Base-by-base conservation (phyloP, 805 yeast species). In the Pichia eremophila region DNA sequence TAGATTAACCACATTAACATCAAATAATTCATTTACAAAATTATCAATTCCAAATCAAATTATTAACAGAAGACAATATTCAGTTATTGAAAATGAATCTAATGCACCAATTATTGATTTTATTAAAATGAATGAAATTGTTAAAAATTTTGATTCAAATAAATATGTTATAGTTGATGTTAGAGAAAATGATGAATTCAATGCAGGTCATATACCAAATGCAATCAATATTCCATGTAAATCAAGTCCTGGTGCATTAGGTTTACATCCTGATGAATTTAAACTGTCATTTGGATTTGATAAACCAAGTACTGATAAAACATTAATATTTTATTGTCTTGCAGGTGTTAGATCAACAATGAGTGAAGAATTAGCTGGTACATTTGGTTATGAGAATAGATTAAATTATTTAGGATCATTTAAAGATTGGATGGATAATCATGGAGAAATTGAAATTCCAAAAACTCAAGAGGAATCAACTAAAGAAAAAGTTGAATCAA, bases 301-400 rank as follows among this genome's bases (percentile, higher is more conserved):
- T 14, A 91, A 91, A 69, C 99, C 99, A 3, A 56, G 68, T 8
- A 65, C 70, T 43, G 81, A 79, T 44, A 78, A 84, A 60, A 85
- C 86, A 55, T 71, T 91, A 61, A 77, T 91, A 39, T 90, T 91
- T 67, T 90, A 90, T 69, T 91, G 99, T 67, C 78, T 85, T 43
- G 96, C 85, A 9, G 99, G 99, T 48, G 85, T 89, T 42, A 81
- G 99, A 71, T 83, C 95, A 25, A 75, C 87, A 41, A 87, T 88
- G 52, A 90, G 96, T 40, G 96, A 88, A 62, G 95, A 87, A 61
- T 73, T 91, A 60, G 98, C 98, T 14, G 77, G 80, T 51, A 85
- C 95, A 25, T 87, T 83, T 66, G 98, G 97, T 11, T 91, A 91
- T 67, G 68, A 74, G 44, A 76, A 85, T 56, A 77, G 96, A 55